A percentile compares a stretch with the other conserved stretches of the same genome.
Conservation (phyloP, 805 yeast genomes). For the Starmerella gropengiesseri region DNA sequence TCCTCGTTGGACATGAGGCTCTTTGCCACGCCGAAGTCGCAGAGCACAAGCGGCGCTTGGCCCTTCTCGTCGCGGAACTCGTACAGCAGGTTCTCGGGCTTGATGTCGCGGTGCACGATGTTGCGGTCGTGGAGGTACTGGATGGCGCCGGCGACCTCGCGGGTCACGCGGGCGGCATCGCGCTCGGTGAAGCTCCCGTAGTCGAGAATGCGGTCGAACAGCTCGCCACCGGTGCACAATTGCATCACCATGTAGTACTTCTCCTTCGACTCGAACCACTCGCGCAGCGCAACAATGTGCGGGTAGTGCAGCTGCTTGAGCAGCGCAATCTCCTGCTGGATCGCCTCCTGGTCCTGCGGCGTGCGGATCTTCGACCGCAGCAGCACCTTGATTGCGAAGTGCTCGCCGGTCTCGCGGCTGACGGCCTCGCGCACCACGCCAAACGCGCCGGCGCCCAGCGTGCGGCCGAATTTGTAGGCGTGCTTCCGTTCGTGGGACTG, state of each 20-base stretch:
- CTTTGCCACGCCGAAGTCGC: slow-evolving; percentile 95
- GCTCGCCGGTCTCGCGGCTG: slow-evolving; percentile 41
- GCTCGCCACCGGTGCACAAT: slow-evolving; percentile 90
- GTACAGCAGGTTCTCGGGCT: slow-evolving; percentile 86
- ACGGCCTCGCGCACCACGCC: slow-evolving; percentile 83
- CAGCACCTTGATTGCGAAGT: slow-evolving; percentile 84
- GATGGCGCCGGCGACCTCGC: slow-evolving; percentile 68
- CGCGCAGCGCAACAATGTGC: slow-evolving; percentile 78
- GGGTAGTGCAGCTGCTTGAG: slow-evolving; percentile 64
- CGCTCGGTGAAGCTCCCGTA: slow-evolving; percentile 78
- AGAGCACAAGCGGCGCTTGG: slow-evolving; percentile 67
- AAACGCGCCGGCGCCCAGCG: slow-evolving; percentile 90
- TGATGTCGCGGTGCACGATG: slow-evolving; percentile 87
- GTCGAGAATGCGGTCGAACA: slow-evolving; percentile 74
- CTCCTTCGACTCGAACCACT: slow-evolving; percentile 88
- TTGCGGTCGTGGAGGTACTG: slow-evolving; percentile 62
- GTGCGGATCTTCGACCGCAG: slow-evolving; percentile 75
- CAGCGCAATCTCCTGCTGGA: slow-evolving; percentile 65
- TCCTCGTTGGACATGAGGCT: slow-evolving; percentile 50
- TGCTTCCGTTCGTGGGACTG: slow-evolving; percentile 53
- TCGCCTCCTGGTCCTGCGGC: slow-evolving; percentile 47
- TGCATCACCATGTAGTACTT: slow-evolving; percentile 91
- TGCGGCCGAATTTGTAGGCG: slow-evolving; percentile 64
- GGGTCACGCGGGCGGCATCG: slow-evolving; percentile 68
- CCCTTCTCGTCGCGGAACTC: slow-evolving; percentile 38